Percentiles rank a stretch among this genome's conserved stretches.
Conservation (phyloP, 2,329 filamentous ascomycete species). For the Tolypocladium endophyticum region DNA sequence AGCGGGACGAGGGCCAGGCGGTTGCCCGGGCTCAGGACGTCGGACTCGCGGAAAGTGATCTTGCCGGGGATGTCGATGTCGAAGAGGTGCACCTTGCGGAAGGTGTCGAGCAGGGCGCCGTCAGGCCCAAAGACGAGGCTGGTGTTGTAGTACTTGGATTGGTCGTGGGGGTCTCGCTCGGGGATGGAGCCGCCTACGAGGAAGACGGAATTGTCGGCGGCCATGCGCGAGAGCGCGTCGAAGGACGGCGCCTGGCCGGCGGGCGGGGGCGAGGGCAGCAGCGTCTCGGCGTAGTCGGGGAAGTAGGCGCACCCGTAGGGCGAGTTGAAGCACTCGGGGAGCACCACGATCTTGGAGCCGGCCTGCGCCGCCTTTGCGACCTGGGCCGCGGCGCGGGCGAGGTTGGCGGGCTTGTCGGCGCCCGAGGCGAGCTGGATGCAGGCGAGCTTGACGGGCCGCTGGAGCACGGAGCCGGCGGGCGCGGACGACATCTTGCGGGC, state of each 20-base stretch:
- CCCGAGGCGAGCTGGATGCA: conserved; percentile 74
- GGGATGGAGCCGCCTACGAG: conserved; percentile 89
- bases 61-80: conserved; percentile 96
- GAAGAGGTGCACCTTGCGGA: conserved; percentile 93
- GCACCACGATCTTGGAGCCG: conserved; percentile 78
- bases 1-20: conserved; percentile 78
- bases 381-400: conserved; percentile 67
- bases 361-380: conserved; percentile 67
- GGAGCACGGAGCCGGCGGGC: conserved; percentile 41
- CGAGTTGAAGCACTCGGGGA: conserved; percentile 98
- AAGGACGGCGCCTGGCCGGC: conserved; percentile 66
- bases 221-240: conserved; percentile 73
- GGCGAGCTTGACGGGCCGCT: conserved; percentile 68
- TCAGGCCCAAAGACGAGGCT: conserved; percentile 69
- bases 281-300: conserved; percentile 79
- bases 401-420: conserved; percentile 76
- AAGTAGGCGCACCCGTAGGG: conserved; percentile 91
- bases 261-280: conserved; percentile 66
- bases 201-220: conserved; percentile 67
- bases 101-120: conserved; percentile 72
- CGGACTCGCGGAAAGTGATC: conserved; percentile 83
- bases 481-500: conserved; percentile 24
- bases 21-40: conserved; percentile 78
- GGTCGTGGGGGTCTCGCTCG: conserved; percentile 48
- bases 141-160: conserved; percentile 78